Evolutionary conservation across 495 filamentous ascomycete genomes (phyloP), one percentile per base, ranked within the genome.

Genomic region (Penicillium paradoxum): DNA sequence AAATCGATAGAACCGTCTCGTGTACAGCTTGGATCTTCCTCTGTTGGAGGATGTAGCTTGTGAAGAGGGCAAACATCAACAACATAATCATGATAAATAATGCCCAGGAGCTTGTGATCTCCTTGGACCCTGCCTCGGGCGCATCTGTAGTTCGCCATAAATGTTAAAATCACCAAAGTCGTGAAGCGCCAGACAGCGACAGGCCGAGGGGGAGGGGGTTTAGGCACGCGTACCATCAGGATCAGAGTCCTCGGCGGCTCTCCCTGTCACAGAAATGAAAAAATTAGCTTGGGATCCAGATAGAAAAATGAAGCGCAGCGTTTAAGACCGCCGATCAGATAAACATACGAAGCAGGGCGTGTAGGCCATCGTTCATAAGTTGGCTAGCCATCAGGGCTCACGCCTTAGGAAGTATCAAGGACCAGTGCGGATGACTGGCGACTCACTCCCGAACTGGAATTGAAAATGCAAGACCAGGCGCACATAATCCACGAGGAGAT

Each of bases 1-100:
- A 97, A 62, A 98, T 98, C 21, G 91, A 96, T 30, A 98, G 80
- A 49, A 97, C 95, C 10, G 93, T 98, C 72, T 98, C 93, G 70
- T 98, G 93, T 21, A 98, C 87, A 42, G 93, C 93, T 65, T 96
- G 91, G 53, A 98, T 91, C 70, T 91, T 95, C 74, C 85, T 87
- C 70, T 92, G 84, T 70, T 97, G 92, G 37, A 97, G 80, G 56
- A 92, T 85, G 72, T 98, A 98, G 80, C 91, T 96, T 25, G 90
- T 93, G 73, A 97, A 97, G 54, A 98, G 85, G 39, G 93, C 93
- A 49, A 89, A 78, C 62, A 97, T 95, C 61, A 98, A 81, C 39
- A 98, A 79, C 77, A 88, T 80, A 52, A 98, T 92, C 59, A 96
- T 82, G 63, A 98, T 97, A 68, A 96, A 96, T 47, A 98, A 82